Evolutionary conservation across 169 alveolate species (phyloP).

Genomic region (Plasmodium yoelii): DNA sequence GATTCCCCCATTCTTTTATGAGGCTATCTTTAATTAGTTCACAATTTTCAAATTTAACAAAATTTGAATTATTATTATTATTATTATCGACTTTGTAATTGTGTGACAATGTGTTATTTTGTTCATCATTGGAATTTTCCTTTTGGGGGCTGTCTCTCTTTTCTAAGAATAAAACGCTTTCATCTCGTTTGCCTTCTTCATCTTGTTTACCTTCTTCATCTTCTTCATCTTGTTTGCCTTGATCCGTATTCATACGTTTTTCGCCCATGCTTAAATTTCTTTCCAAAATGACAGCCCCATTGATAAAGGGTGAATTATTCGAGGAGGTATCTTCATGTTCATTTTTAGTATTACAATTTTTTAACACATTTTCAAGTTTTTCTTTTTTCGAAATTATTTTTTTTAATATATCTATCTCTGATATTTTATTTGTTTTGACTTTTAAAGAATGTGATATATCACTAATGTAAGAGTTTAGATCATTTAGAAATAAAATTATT

Average conservation of each 20-base stretch:
- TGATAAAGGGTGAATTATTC: too few relatives aligned
- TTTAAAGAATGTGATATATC: slow-evolving; percentile 36
- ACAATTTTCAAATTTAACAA: background rate
- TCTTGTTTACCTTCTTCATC: background rate
- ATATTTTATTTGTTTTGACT: slow-evolving; percentile 13
- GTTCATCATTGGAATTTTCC: background rate
- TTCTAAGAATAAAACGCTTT: background rate
- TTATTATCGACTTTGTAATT: background rate
- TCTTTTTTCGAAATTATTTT: slow-evolving; percentile 56
- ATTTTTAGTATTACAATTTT: background rate
- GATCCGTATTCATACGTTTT: background rate
- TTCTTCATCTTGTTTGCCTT: too few relatives aligned
- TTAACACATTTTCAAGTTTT: slow-evolving; percentile 13
- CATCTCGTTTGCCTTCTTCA: background rate
- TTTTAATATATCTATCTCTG: slow-evolving; percentile 40
- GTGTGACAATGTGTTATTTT: background rate
- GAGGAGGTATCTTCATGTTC: too few relatives aligned
- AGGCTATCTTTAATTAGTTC: slow-evolving; percentile 29
- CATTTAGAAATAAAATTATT: slow-evolving; percentile 31
- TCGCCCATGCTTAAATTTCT: background rate
- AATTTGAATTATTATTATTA: background rate
- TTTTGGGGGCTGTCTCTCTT: background rate
- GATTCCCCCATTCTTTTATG: slow-evolving; percentile 72
- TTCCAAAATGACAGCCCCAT: too few relatives aligned
- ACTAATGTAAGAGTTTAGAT: slow-evolving; percentile 27